phyloP scores from a whole-genome alignment of 2,329 filamentous ascomycete species.

The Pseudocercospora cruenta region DNA sequence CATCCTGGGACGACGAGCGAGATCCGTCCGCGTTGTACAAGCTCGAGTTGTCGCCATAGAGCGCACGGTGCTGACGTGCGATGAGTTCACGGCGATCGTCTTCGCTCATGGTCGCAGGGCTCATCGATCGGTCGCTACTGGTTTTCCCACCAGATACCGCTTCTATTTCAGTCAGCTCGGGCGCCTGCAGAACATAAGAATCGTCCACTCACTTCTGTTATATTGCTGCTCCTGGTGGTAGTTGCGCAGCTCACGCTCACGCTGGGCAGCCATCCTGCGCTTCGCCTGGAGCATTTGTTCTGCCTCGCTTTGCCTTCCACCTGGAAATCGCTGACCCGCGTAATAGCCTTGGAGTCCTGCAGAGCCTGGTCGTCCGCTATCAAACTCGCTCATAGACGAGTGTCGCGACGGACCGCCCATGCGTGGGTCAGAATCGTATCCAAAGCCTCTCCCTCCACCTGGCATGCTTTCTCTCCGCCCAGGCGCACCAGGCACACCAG shows the following conservation, averaged over 20 bases:
- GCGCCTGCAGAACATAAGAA: not conserved
- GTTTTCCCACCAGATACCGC: constrained; percentile 77
- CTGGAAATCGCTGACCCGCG: constrained; percentile 87
- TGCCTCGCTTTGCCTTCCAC: constrained; percentile 82
- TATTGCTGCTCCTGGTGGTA: constrained; percentile 99
- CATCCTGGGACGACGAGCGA: constrained; percentile 68
- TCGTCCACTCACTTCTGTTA: constrained; percentile 78
- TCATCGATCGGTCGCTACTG: constrained; percentile 71
- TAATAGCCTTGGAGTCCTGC: constrained; percentile 91
- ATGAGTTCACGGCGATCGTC: constrained; percentile 95
- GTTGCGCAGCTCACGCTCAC: constrained; percentile 98
- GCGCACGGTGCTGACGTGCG: constrained; percentile 88
- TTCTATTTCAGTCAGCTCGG: constrained; percentile 49
- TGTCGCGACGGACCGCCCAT: constrained; percentile 70
- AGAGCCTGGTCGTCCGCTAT: constrained; percentile 72
- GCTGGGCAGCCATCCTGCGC: constrained; percentile 97
- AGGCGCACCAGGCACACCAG: constrained; percentile 23
- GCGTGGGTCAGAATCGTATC: constrained; percentile 62
- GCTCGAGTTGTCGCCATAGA: constrained; percentile 76
- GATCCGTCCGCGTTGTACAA: constrained; percentile 75
- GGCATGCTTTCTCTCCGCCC: constrained; percentile 81
- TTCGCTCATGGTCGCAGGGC: constrained; percentile 85
- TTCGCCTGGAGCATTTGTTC: constrained; percentile 99
- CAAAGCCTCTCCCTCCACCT: constrained; percentile 51
- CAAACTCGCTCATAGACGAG: constrained; percentile 80